phyloP scores from a whole-genome alignment of 2,329 filamentous ascomycete genomes.

The Botrytis aclada region DNA sequence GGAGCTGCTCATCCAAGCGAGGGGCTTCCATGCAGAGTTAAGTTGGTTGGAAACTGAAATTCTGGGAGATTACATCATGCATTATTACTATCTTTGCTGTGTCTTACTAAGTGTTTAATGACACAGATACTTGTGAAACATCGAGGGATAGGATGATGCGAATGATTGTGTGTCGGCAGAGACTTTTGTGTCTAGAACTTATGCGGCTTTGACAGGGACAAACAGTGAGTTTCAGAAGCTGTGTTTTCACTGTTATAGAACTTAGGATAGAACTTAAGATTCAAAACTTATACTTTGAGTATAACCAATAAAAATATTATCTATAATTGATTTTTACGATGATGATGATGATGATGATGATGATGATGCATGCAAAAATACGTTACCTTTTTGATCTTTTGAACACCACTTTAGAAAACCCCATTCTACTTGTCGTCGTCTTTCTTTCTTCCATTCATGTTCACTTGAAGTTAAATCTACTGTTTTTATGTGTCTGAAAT shows the following conservation, averaged over 20 bases:
- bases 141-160: not conserved
- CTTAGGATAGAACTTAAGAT: not conserved
- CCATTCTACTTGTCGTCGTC: not conserved
- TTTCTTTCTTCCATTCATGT: not conserved
- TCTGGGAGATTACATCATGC: too few species aligned
- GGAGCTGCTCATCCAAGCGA: not conserved
- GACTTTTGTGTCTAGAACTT: not conserved
- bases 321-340: too few species aligned
- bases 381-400: too few species aligned
- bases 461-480: not conserved
- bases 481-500: not conserved
- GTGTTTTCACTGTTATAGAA: not conserved
- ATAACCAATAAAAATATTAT: not conserved
- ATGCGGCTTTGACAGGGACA: not conserved
- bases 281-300: not conserved
- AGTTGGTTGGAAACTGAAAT: not conserved
- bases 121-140: too few species aligned
- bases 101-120: too few species aligned
- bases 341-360: too few species aligned
- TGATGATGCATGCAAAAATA: too few species aligned
- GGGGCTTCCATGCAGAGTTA: not conserved
- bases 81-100: too few species aligned
- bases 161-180: not conserved
- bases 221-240: not conserved
- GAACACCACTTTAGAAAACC: fast-evolving